A percentile compares a stretch with the other conserved stretches of the same genome.
Conservation (phyloP, 176 grass and related monocot species). For the Carex myosuroides region DNA sequence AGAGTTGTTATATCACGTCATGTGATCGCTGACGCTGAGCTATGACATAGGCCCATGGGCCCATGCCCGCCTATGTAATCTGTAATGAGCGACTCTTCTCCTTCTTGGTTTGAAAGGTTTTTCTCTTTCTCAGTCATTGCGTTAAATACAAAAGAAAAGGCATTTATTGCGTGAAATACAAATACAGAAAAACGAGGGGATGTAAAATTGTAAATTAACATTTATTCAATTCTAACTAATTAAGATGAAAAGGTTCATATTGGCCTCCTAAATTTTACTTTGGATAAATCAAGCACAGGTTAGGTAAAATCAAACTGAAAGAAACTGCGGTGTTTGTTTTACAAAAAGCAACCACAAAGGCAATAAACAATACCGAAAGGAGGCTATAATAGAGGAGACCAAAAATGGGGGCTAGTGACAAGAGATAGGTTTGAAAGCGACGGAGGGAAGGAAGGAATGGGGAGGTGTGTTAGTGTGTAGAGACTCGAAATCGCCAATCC, state of each 20-base stretch:
- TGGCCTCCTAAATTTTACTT: neutral
- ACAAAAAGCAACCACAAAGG: constrained; percentile 1
- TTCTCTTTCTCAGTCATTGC: neutral
- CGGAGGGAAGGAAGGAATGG: neutral
- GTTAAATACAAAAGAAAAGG: too few species aligned
- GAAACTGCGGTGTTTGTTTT: neutral
- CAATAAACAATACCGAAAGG: neutral
- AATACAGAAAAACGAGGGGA: neutral
- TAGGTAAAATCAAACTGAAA: too few species aligned
- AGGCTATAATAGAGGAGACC: neutral
- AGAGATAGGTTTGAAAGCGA: neutral
- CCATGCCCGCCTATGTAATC: neutral
- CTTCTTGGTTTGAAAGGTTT: neutral
- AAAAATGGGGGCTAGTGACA: neutral
- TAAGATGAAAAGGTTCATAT: neutral
- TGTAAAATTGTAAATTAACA: neutral
- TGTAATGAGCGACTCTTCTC: neutral
- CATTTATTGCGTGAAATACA: too few species aligned
- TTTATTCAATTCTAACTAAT: neutral
- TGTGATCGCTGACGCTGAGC: too few species aligned
- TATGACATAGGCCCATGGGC: too few species aligned
- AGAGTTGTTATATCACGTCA: too few species aligned
- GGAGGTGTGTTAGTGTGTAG: constrained; percentile 15
- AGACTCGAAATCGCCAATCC: constrained; percentile 28
- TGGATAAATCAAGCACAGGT: neutral